Evolutionary conservation across 139 green algal genomes (phyloP), one percentile per base, ranked within the genome.

Genomic region (Axilococcus clingmanii): DNA sequence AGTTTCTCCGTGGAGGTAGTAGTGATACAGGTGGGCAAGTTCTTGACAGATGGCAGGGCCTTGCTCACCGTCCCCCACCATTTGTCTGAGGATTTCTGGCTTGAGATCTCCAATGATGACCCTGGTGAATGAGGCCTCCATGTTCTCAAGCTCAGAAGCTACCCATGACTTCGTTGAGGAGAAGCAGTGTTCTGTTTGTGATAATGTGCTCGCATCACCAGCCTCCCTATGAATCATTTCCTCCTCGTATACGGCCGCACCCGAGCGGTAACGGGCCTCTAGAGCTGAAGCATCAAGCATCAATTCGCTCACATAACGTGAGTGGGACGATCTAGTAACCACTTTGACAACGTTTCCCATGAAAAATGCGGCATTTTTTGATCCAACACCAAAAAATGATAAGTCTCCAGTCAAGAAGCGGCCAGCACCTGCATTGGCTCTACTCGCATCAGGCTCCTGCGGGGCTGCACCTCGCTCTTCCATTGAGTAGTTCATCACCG

Each of bases 21-120:
- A 91, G 56, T 91, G 82, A 65, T 91, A 91, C 4, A 89, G 50
- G 58, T 91, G 82, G 15, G 76, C 81, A 36, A 91, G 71, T 54
- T 85, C 68, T 42, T 37, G 33, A 50, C 57, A 67, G 5, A 77
- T 49, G 24, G 55, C 30, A 15, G 28, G 23, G 23, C 50, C 63
- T n/a, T n/a, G n/a, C 19, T 36, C 42, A 15, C 72, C 45, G 6
- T 57, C 31, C 11, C 71, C 67, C 19, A 57, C 55, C 24, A 85
- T 61, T 57, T 77, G 60, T 2, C 59, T 44, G 40, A 81, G 45
- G 15, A 84, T 58, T 3, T 81, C 72, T 1, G 64, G 44, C 66
- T 88, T 88, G 17, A 88, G 46, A 29, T 83, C 50, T 8, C 59
- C 46, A 5, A 91, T 59, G 28, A 78, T 57, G 9, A 91, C 76